Percentiles rank a stretch among this genome's conserved stretches.
These are phyloP conservation scores for Hypoxylon sp. DNA, from an alignment of 2,329 filamentous ascomycete species.

Conservation along the genomic window DNA sequence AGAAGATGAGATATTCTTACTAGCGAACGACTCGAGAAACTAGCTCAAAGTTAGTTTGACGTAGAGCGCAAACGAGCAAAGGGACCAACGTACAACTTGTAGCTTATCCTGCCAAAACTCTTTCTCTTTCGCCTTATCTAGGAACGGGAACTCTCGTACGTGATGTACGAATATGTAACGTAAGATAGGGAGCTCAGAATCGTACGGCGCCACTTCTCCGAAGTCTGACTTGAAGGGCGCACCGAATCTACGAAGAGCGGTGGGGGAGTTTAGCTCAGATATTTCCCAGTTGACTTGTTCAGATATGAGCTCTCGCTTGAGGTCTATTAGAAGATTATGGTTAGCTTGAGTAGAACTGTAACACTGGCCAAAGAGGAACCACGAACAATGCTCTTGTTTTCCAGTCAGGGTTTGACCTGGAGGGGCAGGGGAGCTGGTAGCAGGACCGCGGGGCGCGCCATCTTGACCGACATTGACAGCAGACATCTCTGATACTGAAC, in stretches of 20 bases:
- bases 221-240: conserved; percentile 94
- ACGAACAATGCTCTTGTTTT: conserved; percentile 96
- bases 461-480: conserved; percentile 41
- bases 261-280: conserved; percentile 91
- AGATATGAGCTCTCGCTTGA: conserved; percentile 94
- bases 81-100: conserved; percentile 77
- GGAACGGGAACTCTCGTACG: conserved; percentile 96
- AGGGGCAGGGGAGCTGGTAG: conserved; percentile 48
- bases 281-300: conserved; percentile 93
- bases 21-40: conserved; percentile 98
- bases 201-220: conserved; percentile 91
- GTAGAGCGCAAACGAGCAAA: not conserved
- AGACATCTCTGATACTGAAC: conserved; percentile 45
- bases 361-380: conserved; percentile 9
- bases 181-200: conserved; percentile 93
- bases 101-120: conserved; percentile 99
- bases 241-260: conserved; percentile 92
- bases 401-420: conserved; percentile 77
- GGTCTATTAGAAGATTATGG: conserved; percentile 67
- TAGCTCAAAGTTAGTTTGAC: conserved; percentile 55
- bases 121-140: conserved; percentile 96
- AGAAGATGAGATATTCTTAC: conserved; percentile 95
- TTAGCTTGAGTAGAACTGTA: conserved; percentile 38
- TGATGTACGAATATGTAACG: conserved; percentile 98
- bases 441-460: conserved; percentile 42